Percentiles rank a stretch among this genome's conserved stretches.
These are phyloP conservation scores for Trichoderma breve DNA, from an alignment of 2,329 filamentous ascomycete species.

Conservation along the genomic window DNA sequence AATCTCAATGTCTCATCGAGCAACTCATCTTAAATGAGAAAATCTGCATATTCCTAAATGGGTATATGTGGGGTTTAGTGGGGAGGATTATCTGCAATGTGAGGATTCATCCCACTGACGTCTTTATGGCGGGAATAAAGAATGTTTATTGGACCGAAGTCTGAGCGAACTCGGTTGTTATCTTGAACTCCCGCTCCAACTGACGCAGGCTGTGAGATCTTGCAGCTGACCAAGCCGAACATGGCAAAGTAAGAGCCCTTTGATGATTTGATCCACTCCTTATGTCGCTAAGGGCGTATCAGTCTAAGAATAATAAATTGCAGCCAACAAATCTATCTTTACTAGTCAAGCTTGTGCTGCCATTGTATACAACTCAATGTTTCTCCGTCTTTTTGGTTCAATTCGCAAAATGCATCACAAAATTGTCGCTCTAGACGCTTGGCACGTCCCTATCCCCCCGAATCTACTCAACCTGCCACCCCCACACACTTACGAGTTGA, in stretches of 20 bases:
- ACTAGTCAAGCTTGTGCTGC: background rate
- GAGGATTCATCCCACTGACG: background rate
- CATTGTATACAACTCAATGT: background rate
- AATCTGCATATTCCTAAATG: background rate
- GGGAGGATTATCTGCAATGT: background rate
- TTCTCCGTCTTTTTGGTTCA: background rate
- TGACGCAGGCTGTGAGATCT: background rate
- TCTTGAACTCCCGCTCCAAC: background rate
- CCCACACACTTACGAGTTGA: background rate
- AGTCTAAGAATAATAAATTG: background rate
- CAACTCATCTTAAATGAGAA: background rate
- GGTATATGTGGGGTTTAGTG: background rate
- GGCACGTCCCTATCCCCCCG: background rate
- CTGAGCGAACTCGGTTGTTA: background rate
- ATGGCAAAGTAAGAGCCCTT: background rate
- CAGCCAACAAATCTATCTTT: background rate
- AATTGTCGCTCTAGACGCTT: background rate
- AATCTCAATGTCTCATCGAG: background rate
- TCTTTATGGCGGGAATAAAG: background rate
- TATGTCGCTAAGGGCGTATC: background rate
- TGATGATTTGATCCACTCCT: background rate
- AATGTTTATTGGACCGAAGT: background rate
- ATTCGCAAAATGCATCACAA: background rate
- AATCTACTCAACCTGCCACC: background rate
- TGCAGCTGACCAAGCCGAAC: background rate